Conservation (phyloP, 805 yeast genomes). For the Metschnikowia reukaufii region DNA sequence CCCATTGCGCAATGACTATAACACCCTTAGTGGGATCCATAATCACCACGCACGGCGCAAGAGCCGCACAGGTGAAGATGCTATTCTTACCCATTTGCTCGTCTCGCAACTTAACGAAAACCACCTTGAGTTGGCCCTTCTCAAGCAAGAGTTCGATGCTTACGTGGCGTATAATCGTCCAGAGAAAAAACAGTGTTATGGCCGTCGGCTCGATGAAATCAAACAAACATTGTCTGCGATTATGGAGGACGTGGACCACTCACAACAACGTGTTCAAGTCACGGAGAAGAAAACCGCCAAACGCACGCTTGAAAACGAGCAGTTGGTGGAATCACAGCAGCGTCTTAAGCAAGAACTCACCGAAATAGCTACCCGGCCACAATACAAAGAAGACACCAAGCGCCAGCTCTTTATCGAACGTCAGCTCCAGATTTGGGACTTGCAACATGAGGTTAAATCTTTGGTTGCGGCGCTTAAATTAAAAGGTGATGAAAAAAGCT, state of each 20-base stretch:
- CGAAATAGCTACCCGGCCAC: slow-evolving; percentile 25
- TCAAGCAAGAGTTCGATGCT: slow-evolving; percentile 42
- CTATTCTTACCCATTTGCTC: slow-evolving; percentile 59
- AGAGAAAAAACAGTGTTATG: slow-evolving; percentile 40
- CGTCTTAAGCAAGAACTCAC: slow-evolving; percentile 30
- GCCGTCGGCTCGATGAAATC: slow-evolving; percentile 44
- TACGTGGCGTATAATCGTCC: slow-evolving; percentile 37
- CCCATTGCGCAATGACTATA: slow-evolving; percentile 55
- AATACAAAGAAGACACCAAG: slow-evolving; percentile 21
- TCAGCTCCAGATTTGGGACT: slow-evolving; percentile 44
- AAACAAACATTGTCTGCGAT: slow-evolving; percentile 47
- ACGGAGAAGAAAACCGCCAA: slow-evolving; percentile 33
- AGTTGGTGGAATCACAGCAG: slow-evolving; percentile 24
- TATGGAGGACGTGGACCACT: slow-evolving; percentile 45
- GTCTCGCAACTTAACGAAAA: slow-evolving; percentile 55
- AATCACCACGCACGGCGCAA: slow-evolving; percentile 35
- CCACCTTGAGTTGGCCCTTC: slow-evolving; percentile 43
- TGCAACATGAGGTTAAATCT: slow-evolving; percentile 47
- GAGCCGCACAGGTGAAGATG: slow-evolving; percentile 7
- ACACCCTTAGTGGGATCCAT: slow-evolving; percentile 50
- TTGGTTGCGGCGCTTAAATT: slow-evolving; percentile 47
- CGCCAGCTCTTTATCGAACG: slow-evolving; percentile 30
- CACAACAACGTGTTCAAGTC: slow-evolving; percentile 33
- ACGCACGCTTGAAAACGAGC: slow-evolving; percentile 33
- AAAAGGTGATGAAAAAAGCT: slow-evolving; percentile 57